phyloP scores from a whole-genome alignment of 108 stramenopile genomes.

The Skeletonema grethae region DNA sequence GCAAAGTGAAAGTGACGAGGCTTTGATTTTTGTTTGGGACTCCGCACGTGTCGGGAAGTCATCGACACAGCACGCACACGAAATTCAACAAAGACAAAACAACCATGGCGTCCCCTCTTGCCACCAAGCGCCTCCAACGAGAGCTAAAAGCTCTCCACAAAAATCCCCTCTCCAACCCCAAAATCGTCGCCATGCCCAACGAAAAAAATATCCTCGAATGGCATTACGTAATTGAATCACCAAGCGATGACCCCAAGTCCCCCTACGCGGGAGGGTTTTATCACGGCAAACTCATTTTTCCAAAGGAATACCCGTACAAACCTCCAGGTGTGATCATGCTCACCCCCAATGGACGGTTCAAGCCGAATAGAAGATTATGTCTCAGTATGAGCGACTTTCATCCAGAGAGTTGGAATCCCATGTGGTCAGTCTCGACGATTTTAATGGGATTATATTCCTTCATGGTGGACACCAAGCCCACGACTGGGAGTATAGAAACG shows the following conservation, averaged over 20 bases:
- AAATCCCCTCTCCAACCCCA: conserved; percentile 76
- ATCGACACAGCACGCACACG: too few relatives aligned
- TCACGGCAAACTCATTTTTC: conserved; percentile 81
- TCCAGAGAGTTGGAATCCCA: conserved; percentile 91
- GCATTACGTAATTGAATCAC: conserved; percentile 96
- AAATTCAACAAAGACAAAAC: too few relatives aligned
- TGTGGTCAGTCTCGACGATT: conserved; percentile 96
- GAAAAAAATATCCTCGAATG: conserved; percentile 89
- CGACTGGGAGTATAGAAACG: conserved; percentile 88
- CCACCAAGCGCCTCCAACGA: conserved; percentile 76
- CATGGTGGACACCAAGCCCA: conserved; percentile 92
- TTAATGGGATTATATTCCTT: conserved; percentile 95
- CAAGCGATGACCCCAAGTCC: conserved; percentile 54
- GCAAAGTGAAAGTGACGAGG: too few relatives aligned
- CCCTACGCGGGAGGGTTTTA: conserved; percentile 84
- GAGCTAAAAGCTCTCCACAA: conserved; percentile 76
- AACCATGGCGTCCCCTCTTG: conserved; percentile 75
- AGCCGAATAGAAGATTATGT: conserved; percentile 83
- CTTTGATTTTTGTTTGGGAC: too few relatives aligned
- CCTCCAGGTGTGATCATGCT: conserved; percentile 95
- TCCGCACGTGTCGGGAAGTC: too few relatives aligned
- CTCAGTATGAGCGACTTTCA: conserved; percentile 95
- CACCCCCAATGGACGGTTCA: conserved; percentile 93
- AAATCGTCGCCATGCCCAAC: conserved; percentile 71
- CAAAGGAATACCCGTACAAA: conserved; percentile 92